These are phyloP conservation scores for Pseudocercospora cruenta DNA, from an alignment of 2,329 filamentous ascomycete species.

Conservation along the genomic window DNA sequence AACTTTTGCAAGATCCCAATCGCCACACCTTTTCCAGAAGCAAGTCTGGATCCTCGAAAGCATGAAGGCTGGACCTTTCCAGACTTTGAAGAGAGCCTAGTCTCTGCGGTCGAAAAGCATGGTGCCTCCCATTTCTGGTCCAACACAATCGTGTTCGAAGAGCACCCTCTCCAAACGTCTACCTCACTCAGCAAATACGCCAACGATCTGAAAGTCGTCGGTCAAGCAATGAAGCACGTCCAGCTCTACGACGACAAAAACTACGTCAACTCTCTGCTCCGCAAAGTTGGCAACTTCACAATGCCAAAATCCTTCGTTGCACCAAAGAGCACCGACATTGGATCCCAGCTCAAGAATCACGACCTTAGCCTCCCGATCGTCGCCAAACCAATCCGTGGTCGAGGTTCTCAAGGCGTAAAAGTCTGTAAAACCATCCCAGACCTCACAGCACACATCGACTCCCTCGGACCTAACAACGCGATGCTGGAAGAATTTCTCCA, in stretches of 20 bases:
- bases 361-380: slow-evolving; percentile 44
- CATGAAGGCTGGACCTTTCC: slow-evolving; percentile 47
- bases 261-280: slow-evolving; percentile 51
- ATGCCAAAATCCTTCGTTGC: slow-evolving; percentile 26
- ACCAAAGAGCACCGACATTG: slow-evolving; percentile 23
- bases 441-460: slow-evolving; percentile 40
- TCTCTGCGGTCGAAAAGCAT: slow-evolving; percentile 42
- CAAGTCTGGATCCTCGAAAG: slow-evolving; percentile 2
- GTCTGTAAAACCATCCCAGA: slow-evolving; percentile 44
- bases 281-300: slow-evolving; percentile 35
- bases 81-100: slow-evolving; percentile 50
- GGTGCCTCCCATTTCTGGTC: slow-evolving; percentile 53
- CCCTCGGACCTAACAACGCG: slow-evolving; percentile 45
- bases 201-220: slow-evolving; percentile 45
- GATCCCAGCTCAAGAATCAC: background rate
- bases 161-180: slow-evolving; percentile 54
- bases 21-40: slow-evolving; percentile 27
- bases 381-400: slow-evolving; percentile 54
- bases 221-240: slow-evolving; percentile 53
- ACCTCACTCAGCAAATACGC: slow-evolving; percentile 37
- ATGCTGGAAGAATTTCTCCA: slow-evolving; percentile 55
- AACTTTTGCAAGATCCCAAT: slow-evolving; percentile 35
- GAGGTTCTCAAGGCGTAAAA: slow-evolving; percentile 56
- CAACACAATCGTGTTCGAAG: slow-evolving; percentile 55
- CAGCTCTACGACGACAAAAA: slow-evolving; percentile 58